Evolutionary conservation across 1,284 basidiomycete species (phyloP).

Genomic region (Vanrija humicola): DNA sequence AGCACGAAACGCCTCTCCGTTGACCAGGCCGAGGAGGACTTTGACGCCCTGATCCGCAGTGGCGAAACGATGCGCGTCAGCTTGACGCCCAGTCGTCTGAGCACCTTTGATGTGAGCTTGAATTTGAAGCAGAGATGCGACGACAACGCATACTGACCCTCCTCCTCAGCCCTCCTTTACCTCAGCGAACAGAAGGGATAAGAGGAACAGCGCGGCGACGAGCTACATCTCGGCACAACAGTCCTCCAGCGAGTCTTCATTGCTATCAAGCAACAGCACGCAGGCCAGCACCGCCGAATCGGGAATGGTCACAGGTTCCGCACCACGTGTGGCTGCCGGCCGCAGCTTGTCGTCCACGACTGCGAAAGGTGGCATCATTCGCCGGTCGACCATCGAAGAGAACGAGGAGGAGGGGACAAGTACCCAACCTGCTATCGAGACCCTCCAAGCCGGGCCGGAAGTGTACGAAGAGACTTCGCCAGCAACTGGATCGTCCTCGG

Average conservation of each 20-base stretch:
- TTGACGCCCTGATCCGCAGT: constrained; percentile 83
- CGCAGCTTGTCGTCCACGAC: constrained; percentile 6
- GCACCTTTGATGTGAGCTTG: constrained; percentile 74
- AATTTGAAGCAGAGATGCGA: not conserved
- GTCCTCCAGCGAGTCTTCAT: constrained; percentile 15
- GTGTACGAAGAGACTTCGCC: not conserved
- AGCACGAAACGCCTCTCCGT: constrained; percentile 3
- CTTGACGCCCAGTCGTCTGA: constrained; percentile 83
- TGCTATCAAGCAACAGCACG: constrained; percentile 7
- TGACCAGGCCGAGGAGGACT: constrained; percentile 58
- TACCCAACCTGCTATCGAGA: constrained; percentile 5
- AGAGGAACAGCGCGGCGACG: not conserved
- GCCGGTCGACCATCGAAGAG: constrained; percentile 37
- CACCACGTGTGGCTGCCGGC: constrained; percentile 9
- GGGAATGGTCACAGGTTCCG: constrained; percentile 4
- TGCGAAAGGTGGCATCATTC: constrained; percentile 18
- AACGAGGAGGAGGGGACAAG: constrained; percentile 26
- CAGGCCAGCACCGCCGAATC: constrained; percentile 7
- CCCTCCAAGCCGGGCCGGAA: constrained; percentile 12
- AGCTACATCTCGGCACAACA: constrained; percentile 3
- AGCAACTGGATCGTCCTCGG: not conserved
- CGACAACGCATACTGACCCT: not conserved
- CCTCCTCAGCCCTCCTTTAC: not conserved
- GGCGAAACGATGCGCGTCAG: constrained; percentile 90
- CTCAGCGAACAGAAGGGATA: not conserved